phyloP scores from a whole-genome alignment of 192 early-diverging fungal genomes.

The Backusella mclennaniae region DNA sequence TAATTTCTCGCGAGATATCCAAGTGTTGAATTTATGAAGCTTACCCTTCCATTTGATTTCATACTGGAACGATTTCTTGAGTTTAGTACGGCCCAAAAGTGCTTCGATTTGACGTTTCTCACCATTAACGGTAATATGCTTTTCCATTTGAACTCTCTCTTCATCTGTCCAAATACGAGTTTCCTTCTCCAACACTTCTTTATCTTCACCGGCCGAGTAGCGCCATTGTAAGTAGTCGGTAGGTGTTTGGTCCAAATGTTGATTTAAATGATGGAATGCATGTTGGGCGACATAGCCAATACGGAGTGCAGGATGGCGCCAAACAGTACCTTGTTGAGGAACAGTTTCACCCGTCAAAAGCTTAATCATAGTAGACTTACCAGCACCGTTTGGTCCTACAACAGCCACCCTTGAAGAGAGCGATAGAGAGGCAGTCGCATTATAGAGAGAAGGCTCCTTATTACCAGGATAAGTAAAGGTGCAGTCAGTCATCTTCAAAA shows the following conservation, averaged over 20 bases:
- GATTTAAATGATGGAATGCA: slow-evolving; percentile 84
- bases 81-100: slow-evolving; percentile 70
- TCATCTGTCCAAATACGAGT: slow-evolving; percentile 64
- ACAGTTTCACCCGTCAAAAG: slow-evolving; percentile 71
- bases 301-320: slow-evolving; percentile 84
- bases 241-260: slow-evolving; percentile 79
- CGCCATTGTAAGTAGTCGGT: slow-evolving; percentile 86
- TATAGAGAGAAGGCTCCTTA: slow-evolving; percentile 52
- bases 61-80: slow-evolving; percentile 79
- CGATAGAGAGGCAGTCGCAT: slow-evolving; percentile 65
- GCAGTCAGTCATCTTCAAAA: slow-evolving; percentile 72
- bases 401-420: slow-evolving; percentile 80
- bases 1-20: slow-evolving; percentile 68
- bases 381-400: slow-evolving; percentile 82
- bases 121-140: slow-evolving; percentile 50
- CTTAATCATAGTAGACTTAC: slow-evolving; percentile 86
- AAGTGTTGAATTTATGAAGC: slow-evolving; percentile 63
- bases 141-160: slow-evolving; percentile 67
- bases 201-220: slow-evolving; percentile 75
- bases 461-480: slow-evolving; percentile 79
- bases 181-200: slow-evolving; percentile 70
- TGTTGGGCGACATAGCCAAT: slow-evolving; percentile 87
- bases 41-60: slow-evolving; percentile 72
- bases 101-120: slow-evolving; percentile 59
- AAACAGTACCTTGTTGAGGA: slow-evolving; percentile 66